Evolutionary conservation across 2,329 filamentous ascomycete genomes (phyloP).

Genomic region (Ophiostoma australiae): DNA sequence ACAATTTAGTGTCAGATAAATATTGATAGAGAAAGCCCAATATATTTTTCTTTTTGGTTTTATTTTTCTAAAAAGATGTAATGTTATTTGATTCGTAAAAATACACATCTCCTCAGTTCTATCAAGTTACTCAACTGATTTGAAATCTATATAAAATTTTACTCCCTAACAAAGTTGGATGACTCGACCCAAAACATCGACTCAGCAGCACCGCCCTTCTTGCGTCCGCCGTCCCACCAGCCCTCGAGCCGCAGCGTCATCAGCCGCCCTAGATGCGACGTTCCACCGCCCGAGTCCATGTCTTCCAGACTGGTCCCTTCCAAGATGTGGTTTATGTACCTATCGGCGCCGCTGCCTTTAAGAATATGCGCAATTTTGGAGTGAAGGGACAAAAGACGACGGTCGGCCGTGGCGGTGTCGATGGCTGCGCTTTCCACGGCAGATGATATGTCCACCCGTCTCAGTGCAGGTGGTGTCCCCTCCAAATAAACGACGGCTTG

Average conservation of each 20-base stretch:
- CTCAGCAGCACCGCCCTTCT: background rate
- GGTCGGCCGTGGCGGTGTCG: background rate
- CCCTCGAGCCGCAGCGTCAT: constrained; percentile 25
- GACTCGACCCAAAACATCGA: background rate
- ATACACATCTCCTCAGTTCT: too few relatives aligned
- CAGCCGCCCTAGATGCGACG: constrained; percentile 20
- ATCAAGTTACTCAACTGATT: background rate
- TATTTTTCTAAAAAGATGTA: too few relatives aligned
- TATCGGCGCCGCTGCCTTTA: constrained; percentile 3
- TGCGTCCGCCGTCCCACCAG: constrained; percentile 23
- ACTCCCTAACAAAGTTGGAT: background rate
- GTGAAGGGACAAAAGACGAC: constrained; percentile 7
- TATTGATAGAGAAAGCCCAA: too few relatives aligned
- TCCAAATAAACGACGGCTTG: background rate
- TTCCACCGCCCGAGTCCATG: constrained; percentile 16
- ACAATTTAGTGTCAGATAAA: too few relatives aligned
- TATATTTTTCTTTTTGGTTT: too few relatives aligned
- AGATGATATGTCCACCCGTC: background rate
- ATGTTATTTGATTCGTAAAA: too few relatives aligned
- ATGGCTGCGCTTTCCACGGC: background rate
- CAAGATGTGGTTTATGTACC: constrained; percentile 17
- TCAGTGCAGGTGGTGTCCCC: background rate
- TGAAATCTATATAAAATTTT: background rate
- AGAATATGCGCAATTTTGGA: constrained; percentile 17
- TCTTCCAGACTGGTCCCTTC: constrained; percentile 19